Evolutionary conservation across 83 land plant species (phyloP).

Genomic region (Isoetes engelmannii): DNA sequence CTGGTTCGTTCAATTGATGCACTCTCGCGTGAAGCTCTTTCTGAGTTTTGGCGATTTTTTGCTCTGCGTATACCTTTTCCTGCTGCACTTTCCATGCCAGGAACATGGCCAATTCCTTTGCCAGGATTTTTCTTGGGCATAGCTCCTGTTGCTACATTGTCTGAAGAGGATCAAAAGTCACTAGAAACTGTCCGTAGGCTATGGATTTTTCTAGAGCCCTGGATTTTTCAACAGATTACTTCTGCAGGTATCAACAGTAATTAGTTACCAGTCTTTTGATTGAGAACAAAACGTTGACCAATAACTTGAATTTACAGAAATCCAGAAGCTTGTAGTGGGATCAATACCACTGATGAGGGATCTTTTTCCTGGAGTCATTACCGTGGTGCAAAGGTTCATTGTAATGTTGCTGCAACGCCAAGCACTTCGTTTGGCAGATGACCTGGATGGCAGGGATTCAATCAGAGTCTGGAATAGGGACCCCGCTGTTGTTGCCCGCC

Average conservation of each 20-base stretch:
- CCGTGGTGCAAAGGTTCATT: slow-evolving; percentile 35
- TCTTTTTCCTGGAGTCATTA: slow-evolving; percentile 35
- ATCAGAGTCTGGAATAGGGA: slow-evolving; percentile 31
- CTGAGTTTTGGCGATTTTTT: slow-evolving; percentile 43
- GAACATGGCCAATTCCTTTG: slow-evolving; percentile 36
- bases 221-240: slow-evolving; percentile 5
- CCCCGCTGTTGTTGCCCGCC: slow-evolving; percentile 29
- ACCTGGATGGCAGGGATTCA: slow-evolving; percentile 37
- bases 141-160: slow-evolving; percentile 26
- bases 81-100: slow-evolving; percentile 24
- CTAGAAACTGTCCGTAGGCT: slow-evolving; percentile 35
- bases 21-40: slow-evolving; percentile 42
- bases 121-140: slow-evolving; percentile 26
- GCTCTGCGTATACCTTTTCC: slow-evolving; percentile 28
- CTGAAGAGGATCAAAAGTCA: slow-evolving; percentile 39
- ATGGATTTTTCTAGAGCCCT: slow-evolving; percentile 38
- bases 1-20: slow-evolving; percentile 49
- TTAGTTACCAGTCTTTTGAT: slow-evolving; percentile 5
- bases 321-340: slow-evolving; percentile 23
- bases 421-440: slow-evolving; percentile 48
- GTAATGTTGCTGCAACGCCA: slow-evolving; percentile 46
- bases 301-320: slow-evolving; percentile 20
- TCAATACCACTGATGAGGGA: slow-evolving; percentile 32
- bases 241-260: neutral
- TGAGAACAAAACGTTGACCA: neutral